Conservation (phyloP, 2,329 filamentous ascomycete species). For the Elsinoe fawcettii region DNA sequence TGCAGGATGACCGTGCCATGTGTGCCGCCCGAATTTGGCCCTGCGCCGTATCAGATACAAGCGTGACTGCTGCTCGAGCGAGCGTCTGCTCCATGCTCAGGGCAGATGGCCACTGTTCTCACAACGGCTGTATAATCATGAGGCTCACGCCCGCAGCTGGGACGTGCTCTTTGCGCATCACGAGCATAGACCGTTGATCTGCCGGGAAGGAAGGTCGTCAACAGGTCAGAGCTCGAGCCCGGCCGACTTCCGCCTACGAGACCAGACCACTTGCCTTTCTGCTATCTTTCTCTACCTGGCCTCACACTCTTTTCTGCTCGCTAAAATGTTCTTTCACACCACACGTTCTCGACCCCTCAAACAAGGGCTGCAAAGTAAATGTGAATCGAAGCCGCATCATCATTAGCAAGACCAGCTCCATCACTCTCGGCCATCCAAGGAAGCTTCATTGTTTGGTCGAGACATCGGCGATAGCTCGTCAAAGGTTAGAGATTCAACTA, state of each 20-base stretch:
- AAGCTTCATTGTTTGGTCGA: not conserved
- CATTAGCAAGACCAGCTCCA: not conserved
- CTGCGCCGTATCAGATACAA: slow-evolving; percentile 4
- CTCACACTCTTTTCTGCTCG: not conserved
- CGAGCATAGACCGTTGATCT: slow-evolving; percentile 12
- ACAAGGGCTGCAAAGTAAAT: not conserved
- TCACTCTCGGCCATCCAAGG: not conserved
- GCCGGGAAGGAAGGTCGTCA: slow-evolving; percentile 6
- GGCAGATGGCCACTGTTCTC: not conserved
- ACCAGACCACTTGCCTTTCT: not conserved
- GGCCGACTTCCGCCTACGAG: slow-evolving; percentile 2
- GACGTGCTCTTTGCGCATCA: slow-evolving; percentile 1
- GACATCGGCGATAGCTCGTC: slow-evolving; percentile 15
- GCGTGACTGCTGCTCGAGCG: not conserved
- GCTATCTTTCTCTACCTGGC: not conserved
- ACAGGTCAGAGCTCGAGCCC: slow-evolving; percentile 7
- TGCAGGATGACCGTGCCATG: not conserved
- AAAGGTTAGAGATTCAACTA: not conserved
- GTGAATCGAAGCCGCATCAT: slow-evolving; percentile 3
- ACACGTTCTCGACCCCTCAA: not conserved
- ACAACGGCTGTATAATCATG: slow-evolving; percentile 4
- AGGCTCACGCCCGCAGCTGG: not conserved
- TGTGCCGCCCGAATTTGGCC: not conserved
- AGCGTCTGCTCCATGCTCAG: slow-evolving; percentile 6
- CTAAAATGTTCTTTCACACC: not conserved